Evolutionary conservation across 768 basidiomycete genomes (phyloP).

Genomic region (Dendrothele bispora): DNA sequence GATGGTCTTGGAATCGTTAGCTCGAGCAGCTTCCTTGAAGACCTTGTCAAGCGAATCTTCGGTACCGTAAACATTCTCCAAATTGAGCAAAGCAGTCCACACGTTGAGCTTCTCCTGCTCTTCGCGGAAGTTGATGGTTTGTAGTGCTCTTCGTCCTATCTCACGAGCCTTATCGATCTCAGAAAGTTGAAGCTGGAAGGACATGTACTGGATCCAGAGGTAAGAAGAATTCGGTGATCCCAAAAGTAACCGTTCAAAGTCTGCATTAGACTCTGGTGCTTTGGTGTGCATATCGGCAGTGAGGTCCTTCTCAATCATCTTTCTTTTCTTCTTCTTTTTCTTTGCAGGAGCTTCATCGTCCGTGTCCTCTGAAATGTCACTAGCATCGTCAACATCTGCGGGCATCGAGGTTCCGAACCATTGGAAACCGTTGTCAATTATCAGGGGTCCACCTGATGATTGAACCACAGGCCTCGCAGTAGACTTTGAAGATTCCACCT

Average conservation of each 20-base stretch:
- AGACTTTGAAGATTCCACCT: constrained; percentile 19
- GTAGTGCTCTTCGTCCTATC: constrained; percentile 80
- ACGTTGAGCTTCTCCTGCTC: constrained; percentile 95
- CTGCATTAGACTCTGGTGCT: constrained; percentile 85
- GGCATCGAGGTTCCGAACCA: constrained; percentile 58
- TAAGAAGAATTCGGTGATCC: constrained; percentile 97
- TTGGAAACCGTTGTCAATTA: constrained; percentile 64
- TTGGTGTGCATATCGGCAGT: constrained; percentile 88
- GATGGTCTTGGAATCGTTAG: constrained; percentile 92
- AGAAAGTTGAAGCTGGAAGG: constrained; percentile 95
- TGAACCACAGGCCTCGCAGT: constrained; percentile 4
- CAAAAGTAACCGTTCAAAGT: constrained; percentile 91
- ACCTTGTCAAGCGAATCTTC: constrained; percentile 74
- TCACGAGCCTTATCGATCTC: constrained; percentile 94
- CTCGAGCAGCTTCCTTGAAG: constrained; percentile 87
- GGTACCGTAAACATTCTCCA: constrained; percentile 92
- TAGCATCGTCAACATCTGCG: constrained; percentile 34
- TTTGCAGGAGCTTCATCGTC: constrained; percentile 43
- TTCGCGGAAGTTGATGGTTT: constrained; percentile 91
- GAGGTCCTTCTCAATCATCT: constrained; percentile 72
- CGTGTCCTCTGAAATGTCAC: constrained; percentile 46
- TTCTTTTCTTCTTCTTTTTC: constrained; percentile 70
- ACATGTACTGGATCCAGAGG: constrained; percentile 99
- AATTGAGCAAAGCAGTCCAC: constrained; percentile 94
- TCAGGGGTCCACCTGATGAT: constrained; percentile 35